Conservation (phyloP, 139 green algal species). For the Chlorella sp. region DNA sequence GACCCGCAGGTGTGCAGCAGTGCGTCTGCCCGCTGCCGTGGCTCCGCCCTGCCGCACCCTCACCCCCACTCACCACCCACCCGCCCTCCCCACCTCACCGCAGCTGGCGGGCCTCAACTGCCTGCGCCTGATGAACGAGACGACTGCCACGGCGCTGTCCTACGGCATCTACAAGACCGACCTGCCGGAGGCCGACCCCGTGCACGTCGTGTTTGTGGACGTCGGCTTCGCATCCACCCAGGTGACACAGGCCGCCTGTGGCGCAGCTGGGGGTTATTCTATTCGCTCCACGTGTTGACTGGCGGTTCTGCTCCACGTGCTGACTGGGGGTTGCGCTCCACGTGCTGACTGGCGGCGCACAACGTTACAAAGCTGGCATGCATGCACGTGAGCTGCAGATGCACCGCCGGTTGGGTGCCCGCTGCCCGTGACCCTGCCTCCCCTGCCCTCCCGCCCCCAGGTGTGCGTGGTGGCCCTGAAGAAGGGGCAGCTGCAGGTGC, state of each 20-base stretch:
- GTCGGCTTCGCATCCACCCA: conserved; percentile 90
- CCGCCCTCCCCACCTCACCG: background rate
- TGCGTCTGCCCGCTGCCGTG: background rate
- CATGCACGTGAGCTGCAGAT: background rate
- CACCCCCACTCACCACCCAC: background rate
- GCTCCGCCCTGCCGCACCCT: background rate
- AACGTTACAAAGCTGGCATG: background rate
- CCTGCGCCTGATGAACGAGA: conserved; percentile 96
- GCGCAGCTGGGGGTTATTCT: background rate
- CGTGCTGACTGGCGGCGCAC: background rate
- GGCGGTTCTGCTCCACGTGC: background rate
- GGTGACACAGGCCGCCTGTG: too few species aligned
- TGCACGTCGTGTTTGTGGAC: conserved; percentile 97
- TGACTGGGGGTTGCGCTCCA: background rate
- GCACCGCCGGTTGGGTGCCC: background rate
- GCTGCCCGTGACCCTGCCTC: background rate
- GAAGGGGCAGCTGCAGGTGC: conserved; percentile 87
- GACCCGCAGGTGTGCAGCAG: background rate
- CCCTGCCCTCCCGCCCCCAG: conserved; percentile 43
- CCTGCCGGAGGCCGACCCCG: conserved; percentile 84
- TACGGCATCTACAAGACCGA: conserved; percentile 99
- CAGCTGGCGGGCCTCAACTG: conserved; percentile 89
- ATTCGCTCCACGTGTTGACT: background rate
- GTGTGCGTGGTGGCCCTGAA: conserved; percentile 93
- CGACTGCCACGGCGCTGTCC: conserved; percentile 92